phyloP scores from a whole-genome alignment of 225 moss, liverwort and hornwort species.

The Marchantia paleacea region DNA sequence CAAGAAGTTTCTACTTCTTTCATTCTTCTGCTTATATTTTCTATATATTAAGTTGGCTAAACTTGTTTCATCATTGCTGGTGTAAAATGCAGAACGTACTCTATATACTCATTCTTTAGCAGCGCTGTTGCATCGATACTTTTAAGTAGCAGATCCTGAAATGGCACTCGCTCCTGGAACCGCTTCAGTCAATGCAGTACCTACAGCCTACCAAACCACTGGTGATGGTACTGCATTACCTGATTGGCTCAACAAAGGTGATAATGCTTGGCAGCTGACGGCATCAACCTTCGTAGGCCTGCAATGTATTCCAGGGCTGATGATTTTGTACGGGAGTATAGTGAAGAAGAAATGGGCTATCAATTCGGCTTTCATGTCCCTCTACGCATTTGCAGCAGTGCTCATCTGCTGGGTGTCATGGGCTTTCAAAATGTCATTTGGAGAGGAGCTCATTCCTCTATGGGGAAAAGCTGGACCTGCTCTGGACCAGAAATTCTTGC shows the following conservation, averaged over 20 bases:
- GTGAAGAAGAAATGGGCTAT: conserved; percentile 55
- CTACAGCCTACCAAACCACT: not conserved
- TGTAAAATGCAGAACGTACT: too few relatives aligned
- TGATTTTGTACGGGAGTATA: conserved; percentile 45
- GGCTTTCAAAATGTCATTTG: conserved; percentile 50
- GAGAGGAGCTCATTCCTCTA: conserved; percentile 34
- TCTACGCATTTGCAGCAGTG: conserved; percentile 46
- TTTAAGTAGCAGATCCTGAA: not conserved
- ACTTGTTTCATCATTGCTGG: too few relatives aligned
- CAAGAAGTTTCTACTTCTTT: too few relatives aligned
- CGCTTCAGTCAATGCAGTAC: not conserved
- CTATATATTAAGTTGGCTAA: too few relatives aligned
- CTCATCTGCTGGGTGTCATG: conserved; percentile 39
- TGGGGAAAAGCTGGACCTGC: conserved; percentile 48
- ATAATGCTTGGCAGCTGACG: conserved; percentile 47
- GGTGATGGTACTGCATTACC: not conserved
- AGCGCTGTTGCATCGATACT: too few relatives aligned
- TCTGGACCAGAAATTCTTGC: conserved; percentile 29
- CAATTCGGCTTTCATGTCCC: conserved; percentile 47
- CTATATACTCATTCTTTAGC: not conserved
- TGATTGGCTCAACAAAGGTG: conserved; percentile 44
- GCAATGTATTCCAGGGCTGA: conserved; percentile 43
- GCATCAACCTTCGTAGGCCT: conserved; percentile 45
- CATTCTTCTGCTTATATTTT: too few relatives aligned
- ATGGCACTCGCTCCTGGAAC: conserved; percentile 11